Conservation (phyloP, 2,329 filamentous ascomycete species). For the Colletotrichum kahawae region DNA sequence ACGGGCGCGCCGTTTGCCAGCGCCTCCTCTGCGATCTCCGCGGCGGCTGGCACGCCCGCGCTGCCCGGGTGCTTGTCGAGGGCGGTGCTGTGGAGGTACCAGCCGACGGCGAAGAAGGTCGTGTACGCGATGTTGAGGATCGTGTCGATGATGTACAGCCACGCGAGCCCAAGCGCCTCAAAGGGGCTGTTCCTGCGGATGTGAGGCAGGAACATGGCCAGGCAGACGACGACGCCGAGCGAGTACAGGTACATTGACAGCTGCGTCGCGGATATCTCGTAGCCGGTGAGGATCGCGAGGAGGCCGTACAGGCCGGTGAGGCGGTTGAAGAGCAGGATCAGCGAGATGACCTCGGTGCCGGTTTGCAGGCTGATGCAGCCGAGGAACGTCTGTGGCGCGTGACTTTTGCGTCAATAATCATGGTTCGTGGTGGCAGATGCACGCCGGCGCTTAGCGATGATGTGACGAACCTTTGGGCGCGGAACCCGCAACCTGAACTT, state of each 20-base stretch:
- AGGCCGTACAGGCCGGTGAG: conserved; percentile 89
- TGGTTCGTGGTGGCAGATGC: background rate
- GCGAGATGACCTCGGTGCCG: conserved; percentile 82
- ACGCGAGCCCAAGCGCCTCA: conserved; percentile 80
- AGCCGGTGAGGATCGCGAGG: conserved; percentile 87
- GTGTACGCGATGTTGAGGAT: conserved; percentile 84
- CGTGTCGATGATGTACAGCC: conserved; percentile 84
- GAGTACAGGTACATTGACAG: conserved; percentile 93
- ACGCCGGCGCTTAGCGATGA: background rate
- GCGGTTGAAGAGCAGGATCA: conserved; percentile 89
- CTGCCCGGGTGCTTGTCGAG: conserved; percentile 23
- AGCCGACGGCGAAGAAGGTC: conserved; percentile 78
- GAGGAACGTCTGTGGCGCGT: conserved; percentile 75
- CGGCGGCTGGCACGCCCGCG: conserved; percentile 15
- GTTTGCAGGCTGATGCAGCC: conserved; percentile 86
- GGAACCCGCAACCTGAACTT: conserved; percentile 29
- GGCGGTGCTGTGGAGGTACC: conserved; percentile 74
- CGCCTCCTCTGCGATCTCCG: conserved; percentile 14
- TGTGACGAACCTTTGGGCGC: conserved; percentile 28
- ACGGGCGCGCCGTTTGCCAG: conserved; percentile 21
- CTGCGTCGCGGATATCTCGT: conserved; percentile 80
- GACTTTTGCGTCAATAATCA: background rate
- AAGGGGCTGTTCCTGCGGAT: conserved; percentile 81
- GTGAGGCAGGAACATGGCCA: conserved; percentile 76
- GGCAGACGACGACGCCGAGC: conserved; percentile 69